A percentile compares a stretch with the other conserved stretches of the same genome.
phyloP scores from a whole-genome alignment of 495 filamentous ascomycete species.

The Penicillium salamii region DNA sequence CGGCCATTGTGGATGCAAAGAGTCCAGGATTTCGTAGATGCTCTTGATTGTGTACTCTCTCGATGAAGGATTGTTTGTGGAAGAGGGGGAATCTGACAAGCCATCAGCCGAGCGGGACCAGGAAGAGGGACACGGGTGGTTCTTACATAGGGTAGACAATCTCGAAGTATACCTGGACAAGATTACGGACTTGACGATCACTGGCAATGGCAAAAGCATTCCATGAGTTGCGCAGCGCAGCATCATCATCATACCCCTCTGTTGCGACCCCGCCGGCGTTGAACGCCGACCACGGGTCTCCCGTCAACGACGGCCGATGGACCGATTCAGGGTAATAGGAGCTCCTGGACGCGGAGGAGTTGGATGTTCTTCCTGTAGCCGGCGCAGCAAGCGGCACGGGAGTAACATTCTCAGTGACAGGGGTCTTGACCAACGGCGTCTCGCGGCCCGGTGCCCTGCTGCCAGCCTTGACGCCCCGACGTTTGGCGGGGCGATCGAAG shows the following conservation, averaged over 20 bases:
- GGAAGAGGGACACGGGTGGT: background rate
- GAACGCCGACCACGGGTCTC: conserved; percentile 25
- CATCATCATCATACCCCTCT: conserved; percentile 26
- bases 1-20: conserved; percentile 49
- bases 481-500: conserved; percentile 64
- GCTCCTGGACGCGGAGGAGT: conserved; percentile 21
- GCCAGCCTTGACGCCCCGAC: conserved; percentile 53
- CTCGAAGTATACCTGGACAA: conserved; percentile 44
- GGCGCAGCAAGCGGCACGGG: background rate
- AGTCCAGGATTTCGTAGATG: conserved; percentile 39
- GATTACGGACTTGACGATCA: conserved; percentile 27
- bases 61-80: conserved; percentile 39
- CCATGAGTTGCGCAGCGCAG: conserved; percentile 28
- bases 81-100: conserved; percentile 45
- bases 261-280: conserved; percentile 17
- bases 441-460: conserved; percentile 11
- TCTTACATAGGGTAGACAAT: conserved; percentile 38
- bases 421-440: conserved; percentile 1
- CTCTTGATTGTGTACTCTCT: conserved; percentile 33
- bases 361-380: conserved; percentile 11
- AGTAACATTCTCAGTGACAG: conserved; percentile 2
- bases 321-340: conserved; percentile 14
- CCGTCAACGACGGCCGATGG: conserved; percentile 14
- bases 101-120: background rate
- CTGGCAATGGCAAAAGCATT: conserved; percentile 29